Conservation (phyloP, 2,329 filamentous ascomycete genomes). For the Diaporthe sp. region DNA sequence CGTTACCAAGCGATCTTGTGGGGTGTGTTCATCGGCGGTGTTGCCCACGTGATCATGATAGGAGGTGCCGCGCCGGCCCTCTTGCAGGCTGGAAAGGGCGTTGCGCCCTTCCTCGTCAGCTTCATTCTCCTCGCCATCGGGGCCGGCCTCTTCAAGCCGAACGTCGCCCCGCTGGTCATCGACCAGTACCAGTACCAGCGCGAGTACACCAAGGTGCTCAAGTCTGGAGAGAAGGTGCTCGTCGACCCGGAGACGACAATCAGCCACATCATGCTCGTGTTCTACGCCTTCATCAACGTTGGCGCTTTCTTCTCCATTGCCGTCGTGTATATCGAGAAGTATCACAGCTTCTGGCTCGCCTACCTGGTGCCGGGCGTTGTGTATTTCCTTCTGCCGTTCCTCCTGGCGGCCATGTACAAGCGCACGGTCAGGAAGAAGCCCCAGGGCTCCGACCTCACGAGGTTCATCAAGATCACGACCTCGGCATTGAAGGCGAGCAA, state of each 20-base stretch:
- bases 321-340: conserved; percentile 82
- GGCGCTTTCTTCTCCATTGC: conserved; percentile 71
- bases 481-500: conserved; percentile 65
- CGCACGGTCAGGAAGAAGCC: conserved; percentile 69
- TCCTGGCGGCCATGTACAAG: conserved; percentile 69
- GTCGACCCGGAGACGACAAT: conserved; percentile 60
- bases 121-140: conserved; percentile 76
- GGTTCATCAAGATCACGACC: conserved; percentile 67
- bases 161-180: conserved; percentile 57
- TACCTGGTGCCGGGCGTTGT: conserved; percentile 65
- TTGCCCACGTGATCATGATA: conserved; percentile 75
- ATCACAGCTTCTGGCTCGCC: conserved; percentile 81
- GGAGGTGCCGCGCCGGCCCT: conserved; percentile 72
- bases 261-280: conserved; percentile 61
- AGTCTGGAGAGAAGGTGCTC: conserved; percentile 58
- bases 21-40: conserved; percentile 67
- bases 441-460: conserved; percentile 74
- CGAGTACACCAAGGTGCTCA: conserved; percentile 55
- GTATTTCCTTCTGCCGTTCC: conserved; percentile 69
- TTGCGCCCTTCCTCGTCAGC: conserved; percentile 72
- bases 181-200: conserved; percentile 58
- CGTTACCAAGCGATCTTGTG: conserved; percentile 75
- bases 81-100: conserved; percentile 62
- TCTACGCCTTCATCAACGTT: conserved; percentile 76
- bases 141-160: conserved; percentile 79